These are phyloP conservation scores for Colletotrichum agaves DNA, from an alignment of 2,329 filamentous ascomycete genomes.

Conservation along the genomic window DNA sequence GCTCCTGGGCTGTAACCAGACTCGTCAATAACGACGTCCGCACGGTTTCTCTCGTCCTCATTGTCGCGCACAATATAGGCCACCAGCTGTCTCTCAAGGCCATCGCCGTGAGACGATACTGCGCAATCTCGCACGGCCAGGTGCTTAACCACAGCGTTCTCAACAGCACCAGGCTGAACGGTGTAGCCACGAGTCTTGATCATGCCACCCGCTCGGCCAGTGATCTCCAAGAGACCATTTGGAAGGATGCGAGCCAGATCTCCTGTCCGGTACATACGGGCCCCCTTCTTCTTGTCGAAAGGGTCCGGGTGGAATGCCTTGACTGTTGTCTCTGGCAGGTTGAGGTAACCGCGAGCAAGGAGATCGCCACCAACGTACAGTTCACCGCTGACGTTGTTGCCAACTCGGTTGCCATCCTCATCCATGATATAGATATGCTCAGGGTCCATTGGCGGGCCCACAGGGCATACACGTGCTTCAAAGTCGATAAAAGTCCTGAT, in stretches of 20 bases:
- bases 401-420: constrained; percentile 72
- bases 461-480: constrained; percentile 75
- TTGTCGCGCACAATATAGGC: constrained; percentile 80
- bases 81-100: constrained; percentile 78
- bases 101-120: constrained; percentile 79
- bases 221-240: constrained; percentile 78
- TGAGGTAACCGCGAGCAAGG: constrained; percentile 81
- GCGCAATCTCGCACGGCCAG: constrained; percentile 78
- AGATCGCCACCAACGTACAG: constrained; percentile 80
- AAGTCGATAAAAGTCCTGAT: constrained; percentile 74
- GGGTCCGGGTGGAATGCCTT: constrained; percentile 76
- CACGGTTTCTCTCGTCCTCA: constrained; percentile 66
- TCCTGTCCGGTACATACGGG: constrained; percentile 80
- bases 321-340: constrained; percentile 80
- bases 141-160: constrained; percentile 76
- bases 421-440: constrained; percentile 79
- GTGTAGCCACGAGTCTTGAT: constrained; percentile 85
- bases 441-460: constrained; percentile 75
- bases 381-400: constrained; percentile 73
- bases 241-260: constrained; percentile 75
- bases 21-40: constrained; percentile 73
- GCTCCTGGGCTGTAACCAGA: constrained; percentile 77
- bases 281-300: constrained; percentile 67
- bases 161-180: constrained; percentile 80
- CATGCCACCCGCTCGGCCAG: constrained; percentile 80